Conservation (phyloP, 1,284 basidiomycete species). For the Sanguinoderma infundibulare region DNA sequence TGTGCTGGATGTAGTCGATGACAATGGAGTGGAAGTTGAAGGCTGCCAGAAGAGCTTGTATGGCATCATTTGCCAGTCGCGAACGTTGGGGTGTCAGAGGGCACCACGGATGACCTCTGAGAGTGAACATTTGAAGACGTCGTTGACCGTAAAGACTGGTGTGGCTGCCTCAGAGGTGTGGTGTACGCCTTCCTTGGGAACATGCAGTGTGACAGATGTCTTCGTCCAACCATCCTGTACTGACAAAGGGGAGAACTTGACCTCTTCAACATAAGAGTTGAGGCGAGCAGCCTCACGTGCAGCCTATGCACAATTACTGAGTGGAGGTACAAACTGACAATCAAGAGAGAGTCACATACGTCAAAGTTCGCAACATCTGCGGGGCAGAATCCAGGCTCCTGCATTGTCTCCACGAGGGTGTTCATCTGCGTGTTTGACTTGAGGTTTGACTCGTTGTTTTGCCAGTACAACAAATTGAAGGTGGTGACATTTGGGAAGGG, state of each 20-base stretch:
- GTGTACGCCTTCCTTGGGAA: background rate
- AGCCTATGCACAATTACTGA: too few relatives aligned
- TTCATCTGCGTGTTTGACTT: too few relatives aligned
- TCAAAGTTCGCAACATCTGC: background rate
- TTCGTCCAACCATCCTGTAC: background rate
- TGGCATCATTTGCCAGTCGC: background rate
- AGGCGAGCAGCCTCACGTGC: background rate
- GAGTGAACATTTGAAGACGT: background rate
- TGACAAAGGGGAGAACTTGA: background rate
- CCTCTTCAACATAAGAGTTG: background rate
- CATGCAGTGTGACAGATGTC: background rate
- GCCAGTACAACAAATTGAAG: background rate
- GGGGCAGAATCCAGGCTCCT: too few relatives aligned
- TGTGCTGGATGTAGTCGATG: background rate
- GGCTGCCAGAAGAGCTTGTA: background rate
- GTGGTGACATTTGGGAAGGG: background rate
- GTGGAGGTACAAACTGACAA: too few relatives aligned
- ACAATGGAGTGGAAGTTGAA: background rate
- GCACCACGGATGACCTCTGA: background rate
- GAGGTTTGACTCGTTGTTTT: background rate
- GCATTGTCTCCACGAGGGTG: too few relatives aligned
- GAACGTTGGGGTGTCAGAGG: background rate
- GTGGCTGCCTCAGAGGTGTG: background rate
- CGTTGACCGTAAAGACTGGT: background rate
- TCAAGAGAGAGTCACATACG: too few relatives aligned